Conservation (phyloP, 495 filamentous ascomycete species). For the Penicillium flavigenum region DNA sequence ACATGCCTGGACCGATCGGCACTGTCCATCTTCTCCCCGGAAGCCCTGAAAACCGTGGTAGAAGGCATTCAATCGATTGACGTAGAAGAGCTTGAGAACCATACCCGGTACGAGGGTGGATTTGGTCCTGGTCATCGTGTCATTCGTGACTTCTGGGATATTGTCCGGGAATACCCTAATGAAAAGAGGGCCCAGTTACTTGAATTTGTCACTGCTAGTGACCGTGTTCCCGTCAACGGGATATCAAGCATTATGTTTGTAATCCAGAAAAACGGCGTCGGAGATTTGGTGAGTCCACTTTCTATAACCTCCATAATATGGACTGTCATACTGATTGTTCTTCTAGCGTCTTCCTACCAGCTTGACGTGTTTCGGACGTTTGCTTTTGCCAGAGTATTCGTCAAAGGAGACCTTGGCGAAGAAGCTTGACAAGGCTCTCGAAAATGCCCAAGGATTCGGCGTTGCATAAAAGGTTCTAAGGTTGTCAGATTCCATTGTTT, state of each 20-base stretch:
- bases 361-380: conserved; percentile 84
- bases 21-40: conserved; percentile 67
- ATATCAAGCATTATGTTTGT: conserved; percentile 76
- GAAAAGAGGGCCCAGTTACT: conserved; percentile 71
- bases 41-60: conserved; percentile 69
- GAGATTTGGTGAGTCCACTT: conserved; percentile 47
- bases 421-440: conserved; percentile 76
- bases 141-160: conserved; percentile 78
- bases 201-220: conserved; percentile 93
- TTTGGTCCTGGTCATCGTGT: conserved; percentile 65
- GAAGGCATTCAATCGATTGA: conserved; percentile 82
- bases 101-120: conserved; percentile 73
- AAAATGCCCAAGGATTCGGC: conserved; percentile 94
- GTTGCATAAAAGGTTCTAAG: conserved; percentile 45
- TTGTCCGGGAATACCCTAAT: conserved; percentile 63
- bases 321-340: conserved; percentile 12
- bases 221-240: conserved; percentile 84
- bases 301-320: background rate
- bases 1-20: conserved; percentile 68
- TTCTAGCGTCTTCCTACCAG: conserved; percentile 70
- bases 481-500: conserved; percentile 5
- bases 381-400: conserved; percentile 81
- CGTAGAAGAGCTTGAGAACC: conserved; percentile 63
- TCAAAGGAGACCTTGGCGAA: conserved; percentile 64
- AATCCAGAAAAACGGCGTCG: conserved; percentile 74